Evolutionary conservation across 257 asterid species (phyloP).

Genomic region (Perilla frutescens): DNA sequence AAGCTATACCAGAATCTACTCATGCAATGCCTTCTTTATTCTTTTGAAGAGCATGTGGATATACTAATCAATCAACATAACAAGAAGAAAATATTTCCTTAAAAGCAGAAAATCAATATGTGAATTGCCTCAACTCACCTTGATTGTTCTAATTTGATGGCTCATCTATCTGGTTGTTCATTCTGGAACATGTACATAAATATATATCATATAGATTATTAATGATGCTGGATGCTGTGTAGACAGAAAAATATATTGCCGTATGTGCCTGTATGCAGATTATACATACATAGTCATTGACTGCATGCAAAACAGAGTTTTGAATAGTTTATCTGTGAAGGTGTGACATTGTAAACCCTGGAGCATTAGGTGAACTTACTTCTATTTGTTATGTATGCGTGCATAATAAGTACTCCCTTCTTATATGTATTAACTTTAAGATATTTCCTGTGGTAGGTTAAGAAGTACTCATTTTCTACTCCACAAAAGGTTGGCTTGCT

Average conservation of each 20-base stretch:
- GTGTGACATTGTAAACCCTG: not conserved
- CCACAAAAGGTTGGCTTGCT: conserved; percentile 48
- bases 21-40: conserved; percentile 6
- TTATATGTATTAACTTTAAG: conserved; percentile 10
- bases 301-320: not conserved
- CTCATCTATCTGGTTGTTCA: conserved; percentile 10
- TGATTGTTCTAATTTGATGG: not conserved
- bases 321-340: not conserved
- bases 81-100: conserved; percentile 15
- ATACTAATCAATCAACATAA: conserved; percentile 19
- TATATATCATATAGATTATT: not conserved
- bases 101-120: conserved; percentile 24
- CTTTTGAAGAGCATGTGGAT: conserved; percentile 15
- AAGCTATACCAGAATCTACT: conserved; percentile 10
- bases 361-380: conserved; percentile 11
- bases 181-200: not conserved
- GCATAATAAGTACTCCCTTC: conserved; percentile 8
- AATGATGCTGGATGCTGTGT: not conserved
- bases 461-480: conserved; percentile 38
- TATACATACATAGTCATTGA: not conserved
- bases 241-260: not conserved
- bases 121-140: not conserved
- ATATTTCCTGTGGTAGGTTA: conserved; percentile 56
- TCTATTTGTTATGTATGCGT: conserved; percentile 6
- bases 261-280: not conserved